Evolutionary conservation across 208 protist genomes (phyloP), one percentile per base, ranked within the genome.

Genomic region (Acanthamoeba royreba): DNA sequence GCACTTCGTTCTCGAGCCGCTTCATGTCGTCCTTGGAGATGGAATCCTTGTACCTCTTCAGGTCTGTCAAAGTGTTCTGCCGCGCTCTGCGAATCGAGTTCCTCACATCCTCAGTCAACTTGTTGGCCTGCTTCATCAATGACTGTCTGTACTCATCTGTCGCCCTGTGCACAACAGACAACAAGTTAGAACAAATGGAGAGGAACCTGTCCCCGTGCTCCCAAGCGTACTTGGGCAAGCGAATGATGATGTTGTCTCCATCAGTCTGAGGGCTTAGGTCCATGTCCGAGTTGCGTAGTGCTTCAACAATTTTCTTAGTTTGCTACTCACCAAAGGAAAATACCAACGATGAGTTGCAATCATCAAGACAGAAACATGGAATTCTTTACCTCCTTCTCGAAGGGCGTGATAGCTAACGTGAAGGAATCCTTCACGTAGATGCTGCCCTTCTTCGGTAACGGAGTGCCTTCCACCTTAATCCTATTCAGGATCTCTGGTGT

Each of bases 11-110:
- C 33, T 89, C 83, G 83, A 89, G 83, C 52, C 43, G 58, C 83
- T 66, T 89, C 83, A 89, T 89, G 83, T 89, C 83, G 40, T 89
- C 83, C 53, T 89, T 89, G 45, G 83, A 47, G 45, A 89, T 58
- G n/a, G 83, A 25, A 42, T 89, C 83, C 38, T 89, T 89, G 52
- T 89, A 35, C 53, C 45, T 89, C 83, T 89, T 89, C 49, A 89
- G 52, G 83, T 89, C 83, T 8, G 33, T 69, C 31, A 89, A 52
- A 0, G 49, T 25, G 5, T 31, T 31, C 83, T 89, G 83, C 52
- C 83, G 2, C 35, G 46, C 53, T n/a, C 83, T 5, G 15, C 83
- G 83, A 31, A 89, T 66, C 13, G 52, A 69, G 83, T 58, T 69
- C 40, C 45, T 89, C 22, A 43, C 49, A 17, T 89, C 83, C 53